Evolutionary conservation across 495 filamentous ascomycete species (phyloP), one percentile per base, ranked within the genome.

Genomic region (Physcia stellaris): DNA sequence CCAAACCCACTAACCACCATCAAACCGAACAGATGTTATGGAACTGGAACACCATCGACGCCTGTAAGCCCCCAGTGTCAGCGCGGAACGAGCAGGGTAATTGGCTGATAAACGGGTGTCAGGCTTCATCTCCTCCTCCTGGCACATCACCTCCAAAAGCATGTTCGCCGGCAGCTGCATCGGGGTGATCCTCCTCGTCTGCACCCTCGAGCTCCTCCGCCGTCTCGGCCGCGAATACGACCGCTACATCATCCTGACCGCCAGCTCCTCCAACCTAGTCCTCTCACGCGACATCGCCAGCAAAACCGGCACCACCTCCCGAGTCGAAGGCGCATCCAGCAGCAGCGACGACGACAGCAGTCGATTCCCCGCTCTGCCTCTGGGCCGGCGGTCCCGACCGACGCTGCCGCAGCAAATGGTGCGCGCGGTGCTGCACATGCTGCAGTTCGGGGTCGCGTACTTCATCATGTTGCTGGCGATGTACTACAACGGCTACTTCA

Each of bases 21-120:
- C n/a, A n/a, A n/a, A n/a, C n/a, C n/a, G n/a, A n/a, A n/a, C 21
- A 74, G 73, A 86, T 84, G 80, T 56, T 83, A 2, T 83, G 79
- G 79, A 83, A 86, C 49, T 84, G 80, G 79, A 59, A 77, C 42
- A 80, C 74, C 0, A 57, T 83, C 24, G 71, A 81, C 53, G 50
- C 75, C 1, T 86, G 78, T 68, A 55, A 6, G 56, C 12, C 18
- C 9, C 13, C 26, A 19, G 13, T 12, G 23, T 27, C 40, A 33
- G 24, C 7, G 28, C 17, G 28, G 22, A 19, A 21, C 24, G n/a
- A 24, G 6, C 24, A 29, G 22, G 19, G 24, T 22, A 31, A 33
- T 17, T 12, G 43, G 23, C 20, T 19, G 23, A 45, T 27, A 24
- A 49, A 49, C 17, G 36, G 39, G 35, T 29, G 35, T 30, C 24